Evolutionary conservation across 169 alveolate genomes (phyloP), one percentile per base, ranked within the genome.

Genomic region (Plasmodium inui): DNA sequence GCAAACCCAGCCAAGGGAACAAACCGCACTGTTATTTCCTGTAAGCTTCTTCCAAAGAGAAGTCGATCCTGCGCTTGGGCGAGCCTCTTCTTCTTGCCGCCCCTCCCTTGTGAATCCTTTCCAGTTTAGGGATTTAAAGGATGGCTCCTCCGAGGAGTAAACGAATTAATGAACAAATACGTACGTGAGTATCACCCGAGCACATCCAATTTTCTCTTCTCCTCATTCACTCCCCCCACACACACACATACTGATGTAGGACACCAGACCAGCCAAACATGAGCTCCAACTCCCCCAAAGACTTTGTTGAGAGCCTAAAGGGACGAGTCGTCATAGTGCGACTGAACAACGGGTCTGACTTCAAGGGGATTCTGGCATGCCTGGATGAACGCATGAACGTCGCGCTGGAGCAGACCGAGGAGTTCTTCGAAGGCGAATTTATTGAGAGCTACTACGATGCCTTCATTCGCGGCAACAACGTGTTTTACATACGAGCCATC

Each of bases 391-490:
- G 98, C 12, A 97, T 97, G 98, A 97, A 97, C 72, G 95, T 97
- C 67, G 98, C 98, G 2, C 93, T 97, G 96, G 98, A 96, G 79
- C 95, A 96, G 61, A 97, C 98, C 2, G 95, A 95, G 76, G 98
- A 97, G 86, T 97, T 94, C 57, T 92, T 76, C 41, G 97, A 97
- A 46, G 98, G 98, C 6, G 96, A 83, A 80, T 67, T 96, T 37
- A 96, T 97, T 30, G 97, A 92, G 79, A 92, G 92, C 34, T 96
- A 96, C 83, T 97, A 98, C 7, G 98, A 97, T 73, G 96, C 98
- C n/a, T 97, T 97, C 89, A 96, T 97, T 78, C 82, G 98, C 26
- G 98, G 98, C n/a, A 97, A 97, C 83, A 97, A 97, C 76, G 98
- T 95, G n/a, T 83, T 95, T 80, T 95, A 95, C 79, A 95, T 95